Evolutionary conservation across 352 stramenopile genomes (phyloP), one percentile per base, ranked within the genome.

Genomic region (Phytophthora sp.): DNA sequence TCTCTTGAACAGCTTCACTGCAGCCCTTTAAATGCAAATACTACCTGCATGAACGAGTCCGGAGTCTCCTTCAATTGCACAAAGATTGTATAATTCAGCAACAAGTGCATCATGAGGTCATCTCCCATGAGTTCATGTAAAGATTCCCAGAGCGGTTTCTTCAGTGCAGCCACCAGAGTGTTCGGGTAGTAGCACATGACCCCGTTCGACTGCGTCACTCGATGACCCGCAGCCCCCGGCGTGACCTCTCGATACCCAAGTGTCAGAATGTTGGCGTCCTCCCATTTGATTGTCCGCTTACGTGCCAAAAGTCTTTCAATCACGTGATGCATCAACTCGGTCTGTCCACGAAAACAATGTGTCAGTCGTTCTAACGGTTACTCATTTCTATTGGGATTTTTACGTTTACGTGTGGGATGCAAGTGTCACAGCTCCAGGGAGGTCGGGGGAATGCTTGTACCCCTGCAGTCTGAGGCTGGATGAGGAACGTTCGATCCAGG

Each of bases 161-260:
- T 89, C 18, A 93, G 56, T 12, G 71, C 46, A 24, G 64, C 76
- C 30, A 94, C 84, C 4, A 93, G 64, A 1, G 84, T 90, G 64
- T 94, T 94, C 6, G 86, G 86, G 46, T 84, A 88, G 51, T 85
- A 86, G 63, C 80, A 90, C 68, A 92, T 76, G 42, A 94, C 66
- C 21, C 61, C 69, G 35, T 93, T 89, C 31, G 79, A 85, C 39
- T 81, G 75, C 35, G 73, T 60, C 9, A 91, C 60, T 13, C 63
- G 82, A 39, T 93, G 82, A 1, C 85, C 85, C 6, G 60, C 54
- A 23, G 69, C 62, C 8, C 70, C 77, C 0, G 79, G 82, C 0
- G 72, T 63, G 3, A 71, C 75, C 49, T 90, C 71, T 52, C 74
- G 77, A 66, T 91, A 94, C 6, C 86, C 86, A 7, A 93, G 73